phyloP scores from a whole-genome alignment of 192 early-diverging fungal genomes.

The Coemansia sp. region DNA sequence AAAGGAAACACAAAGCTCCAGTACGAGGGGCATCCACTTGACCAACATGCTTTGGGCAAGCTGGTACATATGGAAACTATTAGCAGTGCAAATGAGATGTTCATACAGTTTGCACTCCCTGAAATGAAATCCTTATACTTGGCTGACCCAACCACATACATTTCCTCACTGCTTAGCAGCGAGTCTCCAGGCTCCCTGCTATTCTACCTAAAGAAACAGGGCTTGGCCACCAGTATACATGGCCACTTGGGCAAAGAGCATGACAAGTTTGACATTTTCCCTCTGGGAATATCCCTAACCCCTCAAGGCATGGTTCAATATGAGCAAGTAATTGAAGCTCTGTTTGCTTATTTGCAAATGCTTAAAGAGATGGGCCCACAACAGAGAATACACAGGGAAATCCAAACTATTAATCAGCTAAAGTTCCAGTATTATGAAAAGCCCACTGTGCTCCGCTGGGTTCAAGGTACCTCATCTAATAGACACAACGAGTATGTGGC shows the following conservation, averaged over 20 bases:
- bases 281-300: not conserved
- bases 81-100: not conserved
- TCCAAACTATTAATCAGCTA: not conserved
- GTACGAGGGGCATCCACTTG: slow-evolving; percentile 67
- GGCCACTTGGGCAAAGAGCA: not conserved
- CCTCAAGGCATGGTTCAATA: slow-evolving; percentile 6
- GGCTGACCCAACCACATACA: not conserved
- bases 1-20: slow-evolving; percentile 60
- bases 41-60: slow-evolving; percentile 65
- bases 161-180: not conserved
- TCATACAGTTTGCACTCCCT: not conserved
- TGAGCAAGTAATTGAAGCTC: slow-evolving; percentile 16
- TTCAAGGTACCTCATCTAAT: not conserved
- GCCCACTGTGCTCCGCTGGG: not conserved
- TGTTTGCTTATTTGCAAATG: slow-evolving; percentile 38
- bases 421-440: not conserved
- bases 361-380: slow-evolving; percentile 20
- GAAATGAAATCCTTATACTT: not conserved
- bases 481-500: not conserved
- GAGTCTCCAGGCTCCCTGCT: not conserved
- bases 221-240: not conserved
- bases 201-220: not conserved
- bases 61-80: slow-evolving; percentile 50
- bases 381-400: slow-evolving; percentile 4
- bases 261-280: not conserved